Evolutionary conservation across 345 rosid species (phyloP).

Genomic region (Salix suchowensis): DNA sequence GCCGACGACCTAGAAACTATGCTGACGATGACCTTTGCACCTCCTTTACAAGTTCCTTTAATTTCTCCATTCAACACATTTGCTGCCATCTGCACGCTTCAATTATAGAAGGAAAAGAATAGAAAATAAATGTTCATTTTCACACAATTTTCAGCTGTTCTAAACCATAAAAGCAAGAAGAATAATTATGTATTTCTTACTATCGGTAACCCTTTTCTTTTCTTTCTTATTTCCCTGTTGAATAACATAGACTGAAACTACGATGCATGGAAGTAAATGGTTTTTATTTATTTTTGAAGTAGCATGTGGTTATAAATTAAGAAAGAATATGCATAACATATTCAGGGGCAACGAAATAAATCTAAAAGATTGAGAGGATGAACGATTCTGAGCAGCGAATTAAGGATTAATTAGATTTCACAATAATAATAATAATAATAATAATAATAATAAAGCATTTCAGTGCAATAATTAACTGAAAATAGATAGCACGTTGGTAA

Average conservation of each 20-base stretch:
- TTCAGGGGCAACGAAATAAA: too few relatives aligned
- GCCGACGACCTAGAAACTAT: not conserved
- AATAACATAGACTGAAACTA: not conserved
- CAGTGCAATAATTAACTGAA: too few relatives aligned
- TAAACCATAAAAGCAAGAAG: not conserved
- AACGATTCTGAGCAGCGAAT: too few relatives aligned
- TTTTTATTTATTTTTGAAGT: not conserved
- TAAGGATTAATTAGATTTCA: too few relatives aligned
- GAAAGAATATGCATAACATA: too few relatives aligned
- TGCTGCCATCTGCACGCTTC: slow-evolving; percentile 16
- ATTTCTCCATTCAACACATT: slow-evolving; percentile 8
- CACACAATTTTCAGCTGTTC: not conserved
- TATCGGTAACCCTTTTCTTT: not conserved
- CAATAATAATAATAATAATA: too few relatives aligned
- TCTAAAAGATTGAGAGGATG: too few relatives aligned
- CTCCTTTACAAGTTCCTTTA: slow-evolving; percentile 7
- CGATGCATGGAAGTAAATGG: not conserved
- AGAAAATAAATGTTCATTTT: not conserved
- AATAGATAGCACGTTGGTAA: too few relatives aligned
- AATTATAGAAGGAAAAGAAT: slow-evolving; percentile 15
- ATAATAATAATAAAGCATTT: too few relatives aligned
- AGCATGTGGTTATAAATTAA: not conserved
- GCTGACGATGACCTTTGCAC: slow-evolving; percentile 1
- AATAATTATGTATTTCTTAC: not conserved
- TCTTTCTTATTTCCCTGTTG: not conserved